These are phyloP conservation scores for Yamadazyma philogaea DNA, from an alignment of 805 yeast genomes.

Conservation along the genomic window DNA sequence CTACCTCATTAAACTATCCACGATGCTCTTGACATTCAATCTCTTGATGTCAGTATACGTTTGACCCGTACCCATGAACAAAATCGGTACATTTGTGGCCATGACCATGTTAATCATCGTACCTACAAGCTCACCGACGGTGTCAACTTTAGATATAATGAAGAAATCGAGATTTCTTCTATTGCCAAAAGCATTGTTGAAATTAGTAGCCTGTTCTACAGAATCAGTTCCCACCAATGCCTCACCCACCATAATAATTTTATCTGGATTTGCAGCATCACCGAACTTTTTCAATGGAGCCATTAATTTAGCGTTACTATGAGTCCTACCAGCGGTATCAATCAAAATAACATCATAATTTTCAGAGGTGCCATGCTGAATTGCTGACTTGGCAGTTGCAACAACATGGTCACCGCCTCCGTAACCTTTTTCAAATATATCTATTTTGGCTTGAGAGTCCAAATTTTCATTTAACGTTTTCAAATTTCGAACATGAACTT, in stretches of 20 bases:
- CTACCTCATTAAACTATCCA: constrained; percentile 66
- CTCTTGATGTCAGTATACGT: constrained; percentile 92
- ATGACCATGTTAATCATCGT: constrained; percentile 97
- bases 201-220: constrained; percentile 90
- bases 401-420: constrained; percentile 96
- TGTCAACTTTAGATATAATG: constrained; percentile 91
- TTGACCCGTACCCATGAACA: constrained; percentile 96
- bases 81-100: constrained; percentile 91
- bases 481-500: constrained; percentile 87
- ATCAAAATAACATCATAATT: constrained; percentile 81
- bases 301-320: constrained; percentile 91
- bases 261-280: constrained; percentile 91
- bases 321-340: constrained; percentile 98
- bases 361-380: constrained; percentile 68
- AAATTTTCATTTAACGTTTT: constrained; percentile 58
- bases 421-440: constrained; percentile 89
- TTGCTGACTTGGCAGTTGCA: constrained; percentile 87
- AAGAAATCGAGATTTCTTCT: constrained; percentile 81
- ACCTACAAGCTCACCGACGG: constrained; percentile 95
- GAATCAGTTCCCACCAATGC: constrained; percentile 97
- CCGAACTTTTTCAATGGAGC: constrained; percentile 94
- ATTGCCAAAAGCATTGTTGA: constrained; percentile 89
- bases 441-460: constrained; percentile 49
- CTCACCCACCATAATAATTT: constrained; percentile 97
- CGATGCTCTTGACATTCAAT: constrained; percentile 89